These are phyloP conservation scores for Aphanoascus verrucosus DNA, from an alignment of 2,329 filamentous ascomycete genomes.

Conservation along the genomic window DNA sequence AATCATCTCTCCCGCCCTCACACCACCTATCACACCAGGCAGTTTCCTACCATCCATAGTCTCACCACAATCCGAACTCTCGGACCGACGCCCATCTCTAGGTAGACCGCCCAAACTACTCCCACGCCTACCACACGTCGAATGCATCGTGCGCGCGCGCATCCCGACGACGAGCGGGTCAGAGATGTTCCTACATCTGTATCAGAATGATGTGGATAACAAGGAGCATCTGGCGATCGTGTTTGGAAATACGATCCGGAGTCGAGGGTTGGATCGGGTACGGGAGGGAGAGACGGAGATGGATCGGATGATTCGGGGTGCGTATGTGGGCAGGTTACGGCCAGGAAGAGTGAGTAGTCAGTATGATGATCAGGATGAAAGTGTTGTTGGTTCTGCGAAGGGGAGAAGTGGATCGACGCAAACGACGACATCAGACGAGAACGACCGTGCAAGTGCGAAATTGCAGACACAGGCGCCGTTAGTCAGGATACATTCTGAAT, in stretches of 20 bases:
- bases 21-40: slow-evolving; percentile 29
- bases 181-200: slow-evolving; percentile 95
- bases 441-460: neutral
- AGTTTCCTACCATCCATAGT: slow-evolving; percentile 25
- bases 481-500: slow-evolving; percentile 93
- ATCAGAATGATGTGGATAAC: slow-evolving; percentile 81
- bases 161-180: slow-evolving; percentile 86
- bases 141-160: slow-evolving; percentile 84
- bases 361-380: slow-evolving; percentile 37
- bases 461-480: slow-evolving; percentile 48
- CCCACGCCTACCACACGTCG: slow-evolving; percentile 67
- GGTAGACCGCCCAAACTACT: slow-evolving; percentile 61
- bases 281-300: slow-evolving; percentile 40
- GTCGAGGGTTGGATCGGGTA: slow-evolving; percentile 46
- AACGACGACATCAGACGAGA: slow-evolving; percentile 8
- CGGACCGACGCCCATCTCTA: slow-evolving; percentile 20
- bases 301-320: slow-evolving; percentile 78
- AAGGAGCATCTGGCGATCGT: slow-evolving; percentile 98
- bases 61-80: slow-evolving; percentile 19
- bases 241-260: slow-evolving; percentile 76
- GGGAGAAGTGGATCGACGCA: slow-evolving; percentile 16
- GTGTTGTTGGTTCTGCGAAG: slow-evolving; percentile 2
- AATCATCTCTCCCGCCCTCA: slow-evolving; percentile 44
- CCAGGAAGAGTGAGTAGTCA: slow-evolving; percentile 73
- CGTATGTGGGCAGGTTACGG: slow-evolving; percentile 77